Conservation (phyloP, 2,329 filamentous ascomycete genomes). For the Harringtonia lauricola region DNA sequence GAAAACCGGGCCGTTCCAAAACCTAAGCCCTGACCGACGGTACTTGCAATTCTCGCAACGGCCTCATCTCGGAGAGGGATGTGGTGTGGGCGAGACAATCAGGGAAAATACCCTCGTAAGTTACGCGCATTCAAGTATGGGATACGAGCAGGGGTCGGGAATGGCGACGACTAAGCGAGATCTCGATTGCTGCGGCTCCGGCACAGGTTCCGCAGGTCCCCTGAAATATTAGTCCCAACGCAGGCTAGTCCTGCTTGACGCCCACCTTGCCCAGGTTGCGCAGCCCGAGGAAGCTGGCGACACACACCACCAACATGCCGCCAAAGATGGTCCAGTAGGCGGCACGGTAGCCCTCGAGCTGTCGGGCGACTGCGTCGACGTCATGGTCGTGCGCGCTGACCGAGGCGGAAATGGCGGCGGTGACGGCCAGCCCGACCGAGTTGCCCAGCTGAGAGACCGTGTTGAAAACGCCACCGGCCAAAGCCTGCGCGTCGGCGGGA, state of each 20-base stretch:
- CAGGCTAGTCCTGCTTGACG: conserved; percentile 26
- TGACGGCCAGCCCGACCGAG: conserved; percentile 38
- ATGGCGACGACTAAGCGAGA: too few species aligned
- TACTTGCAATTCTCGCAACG: too few species aligned
- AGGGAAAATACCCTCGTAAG: too few species aligned
- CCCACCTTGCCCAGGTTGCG: conserved; percentile 36
- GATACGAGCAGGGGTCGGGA: too few species aligned
- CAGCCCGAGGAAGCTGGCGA: conserved; percentile 29
- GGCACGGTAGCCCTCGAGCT: conserved; percentile 39
- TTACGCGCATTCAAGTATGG: too few species aligned
- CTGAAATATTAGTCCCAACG: too few species aligned
- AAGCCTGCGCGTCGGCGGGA: conserved; percentile 39
- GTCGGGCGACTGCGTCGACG: conserved; percentile 12
- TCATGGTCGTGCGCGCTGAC: conserved; percentile 28
- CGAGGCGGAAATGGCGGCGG: conserved; percentile 33
- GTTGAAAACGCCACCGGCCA: conserved; percentile 51
- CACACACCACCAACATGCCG: conserved; percentile 25
- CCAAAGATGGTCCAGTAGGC: conserved; percentile 43
- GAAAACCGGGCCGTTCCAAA: too few species aligned
- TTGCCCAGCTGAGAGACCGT: conserved; percentile 46
- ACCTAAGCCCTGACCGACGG: too few species aligned
- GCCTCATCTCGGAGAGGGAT: too few species aligned
- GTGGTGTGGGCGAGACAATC: too few species aligned
- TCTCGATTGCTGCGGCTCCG: too few species aligned
- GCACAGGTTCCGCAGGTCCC: too few species aligned